These are phyloP conservation scores for Plenodomus biglobosus DNA, from an alignment of 2,329 filamentous ascomycete species.

Conservation along the genomic window DNA sequence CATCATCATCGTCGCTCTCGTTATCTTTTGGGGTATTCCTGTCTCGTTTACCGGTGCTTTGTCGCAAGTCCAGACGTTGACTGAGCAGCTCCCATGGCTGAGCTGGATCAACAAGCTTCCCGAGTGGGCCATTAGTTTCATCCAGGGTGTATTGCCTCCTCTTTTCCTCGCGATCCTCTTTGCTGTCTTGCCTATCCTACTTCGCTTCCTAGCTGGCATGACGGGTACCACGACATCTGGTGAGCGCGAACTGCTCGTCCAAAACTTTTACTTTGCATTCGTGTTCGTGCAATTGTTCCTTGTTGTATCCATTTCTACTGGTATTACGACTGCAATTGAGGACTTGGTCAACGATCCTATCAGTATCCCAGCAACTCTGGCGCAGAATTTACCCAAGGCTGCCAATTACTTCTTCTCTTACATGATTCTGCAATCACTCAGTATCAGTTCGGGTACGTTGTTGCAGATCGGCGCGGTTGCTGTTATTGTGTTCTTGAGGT, in stretches of 20 bases:
- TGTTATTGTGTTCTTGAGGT: conserved; percentile 74
- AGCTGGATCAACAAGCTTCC: conserved; percentile 67
- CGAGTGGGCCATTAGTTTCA: conserved; percentile 61
- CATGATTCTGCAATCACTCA: conserved; percentile 91
- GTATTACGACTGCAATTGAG: conserved; percentile 66
- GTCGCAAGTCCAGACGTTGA: conserved; percentile 73
- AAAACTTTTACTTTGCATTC: conserved; percentile 90
- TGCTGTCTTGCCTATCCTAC: conserved; percentile 75
- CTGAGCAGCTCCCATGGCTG: conserved; percentile 68
- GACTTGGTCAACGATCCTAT: conserved; percentile 66
- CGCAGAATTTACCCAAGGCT: conserved; percentile 76
- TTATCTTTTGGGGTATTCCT: conserved; percentile 86
- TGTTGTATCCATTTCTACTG: conserved; percentile 82
- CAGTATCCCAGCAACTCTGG: conserved; percentile 71
- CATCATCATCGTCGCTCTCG: conserved; percentile 68
- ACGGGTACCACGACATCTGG: conserved; percentile 84
- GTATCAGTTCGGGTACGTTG: conserved; percentile 84
- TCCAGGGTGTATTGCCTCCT: conserved; percentile 87
- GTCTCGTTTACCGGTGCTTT: conserved; percentile 85
- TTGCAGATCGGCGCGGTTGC: conserved; percentile 79
- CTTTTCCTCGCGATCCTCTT: conserved; percentile 75
- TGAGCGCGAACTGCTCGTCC: conserved; percentile 77
- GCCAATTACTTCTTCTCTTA: conserved; percentile 99
- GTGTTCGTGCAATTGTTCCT: conserved; percentile 94
- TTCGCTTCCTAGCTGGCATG: conserved; percentile 70